Evolutionary conservation across 2,329 filamentous ascomycete genomes (phyloP).

Genomic region (Grosmannia huntii): DNA sequence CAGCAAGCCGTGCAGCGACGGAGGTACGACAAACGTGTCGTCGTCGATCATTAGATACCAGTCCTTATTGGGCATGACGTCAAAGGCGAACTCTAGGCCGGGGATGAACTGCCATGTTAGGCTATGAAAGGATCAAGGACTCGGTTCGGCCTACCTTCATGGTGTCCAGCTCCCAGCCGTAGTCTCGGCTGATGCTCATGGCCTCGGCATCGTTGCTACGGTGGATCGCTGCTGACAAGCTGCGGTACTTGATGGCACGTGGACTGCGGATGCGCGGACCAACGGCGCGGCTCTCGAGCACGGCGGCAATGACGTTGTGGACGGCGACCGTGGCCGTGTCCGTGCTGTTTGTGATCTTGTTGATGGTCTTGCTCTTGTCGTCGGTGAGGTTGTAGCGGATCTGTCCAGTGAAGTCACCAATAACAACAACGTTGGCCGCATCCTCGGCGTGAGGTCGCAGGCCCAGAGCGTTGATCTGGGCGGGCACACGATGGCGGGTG

Average conservation of each 20-base stretch:
- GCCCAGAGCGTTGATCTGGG: conserved; percentile 33
- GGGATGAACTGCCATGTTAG: conserved; percentile 33
- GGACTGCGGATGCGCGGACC: conserved; percentile 18
- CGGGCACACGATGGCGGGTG: conserved; percentile 33
- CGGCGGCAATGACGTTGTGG: conserved; percentile 26
- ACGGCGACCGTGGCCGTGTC: conserved; percentile 16
- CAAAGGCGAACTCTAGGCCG: conserved; percentile 38
- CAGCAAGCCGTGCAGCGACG: conserved; percentile 34
- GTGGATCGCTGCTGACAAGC: conserved; percentile 25
- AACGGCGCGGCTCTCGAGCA: conserved; percentile 18
- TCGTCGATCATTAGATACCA: conserved; percentile 48
- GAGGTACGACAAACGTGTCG: conserved; percentile 40
- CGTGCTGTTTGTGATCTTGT: neutral
- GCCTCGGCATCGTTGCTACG: conserved; percentile 26
- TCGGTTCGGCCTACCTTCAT: conserved; percentile 26
- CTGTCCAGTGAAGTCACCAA: conserved; percentile 35
- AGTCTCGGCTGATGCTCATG: conserved; percentile 21
- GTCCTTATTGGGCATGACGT: conserved; percentile 38
- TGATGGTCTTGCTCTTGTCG: neutral
- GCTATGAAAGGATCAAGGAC: neutral
- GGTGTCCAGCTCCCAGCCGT: conserved; percentile 37
- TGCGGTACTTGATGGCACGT: conserved; percentile 28
- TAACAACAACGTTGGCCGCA: conserved; percentile 31
- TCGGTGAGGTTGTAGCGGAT: neutral
- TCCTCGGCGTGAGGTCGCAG: conserved; percentile 22